Percentiles rank a stretch among this genome's conserved stretches.
phyloP scores from a whole-genome alignment of 306 rosid species.

The Sophora flavescens region DNA sequence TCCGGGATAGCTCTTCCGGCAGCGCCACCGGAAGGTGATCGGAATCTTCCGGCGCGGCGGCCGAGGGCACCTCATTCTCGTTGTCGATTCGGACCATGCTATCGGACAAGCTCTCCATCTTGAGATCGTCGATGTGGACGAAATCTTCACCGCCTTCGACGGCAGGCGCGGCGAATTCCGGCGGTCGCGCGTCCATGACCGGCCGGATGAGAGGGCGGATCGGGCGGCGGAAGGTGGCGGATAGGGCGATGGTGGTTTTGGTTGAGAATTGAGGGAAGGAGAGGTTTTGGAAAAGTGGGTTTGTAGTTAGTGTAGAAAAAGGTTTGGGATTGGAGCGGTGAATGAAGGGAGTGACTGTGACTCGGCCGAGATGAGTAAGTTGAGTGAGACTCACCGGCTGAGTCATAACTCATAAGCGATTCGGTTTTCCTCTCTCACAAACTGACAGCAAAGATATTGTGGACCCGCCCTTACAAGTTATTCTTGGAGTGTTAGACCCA shows the following conservation, averaged over 20 bases:
- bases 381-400: slow-evolving; percentile 52
- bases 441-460: neutral
- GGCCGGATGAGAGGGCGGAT: slow-evolving; percentile 29
- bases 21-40: slow-evolving; percentile 56
- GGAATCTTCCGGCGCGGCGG: slow-evolving; percentile 27
- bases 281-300: slow-evolving; percentile 18
- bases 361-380: slow-evolving; percentile 58
- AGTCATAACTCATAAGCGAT: slow-evolving; percentile 60
- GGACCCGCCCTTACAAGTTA: neutral
- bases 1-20: slow-evolving; percentile 77
- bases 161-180: slow-evolving; percentile 48
- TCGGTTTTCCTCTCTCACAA: neutral
- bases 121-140: slow-evolving; percentile 76
- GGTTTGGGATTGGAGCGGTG: slow-evolving; percentile 32
- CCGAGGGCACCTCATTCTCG: slow-evolving; percentile 42
- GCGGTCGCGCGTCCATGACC: slow-evolving; percentile 65
- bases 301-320: neutral
- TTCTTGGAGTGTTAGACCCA: neutral
- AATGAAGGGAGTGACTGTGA: slow-evolving; percentile 44
- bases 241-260: slow-evolving; percentile 21
- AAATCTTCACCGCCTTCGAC: slow-evolving; percentile 64
- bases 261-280: slow-evolving; percentile 46
- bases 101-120: slow-evolving; percentile 64
- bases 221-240: slow-evolving; percentile 34
- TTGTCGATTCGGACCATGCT: slow-evolving; percentile 76